Base-by-base conservation (phyloP, 1,284 basidiomycete species). In the Sphaerobolus stellatus region DNA sequence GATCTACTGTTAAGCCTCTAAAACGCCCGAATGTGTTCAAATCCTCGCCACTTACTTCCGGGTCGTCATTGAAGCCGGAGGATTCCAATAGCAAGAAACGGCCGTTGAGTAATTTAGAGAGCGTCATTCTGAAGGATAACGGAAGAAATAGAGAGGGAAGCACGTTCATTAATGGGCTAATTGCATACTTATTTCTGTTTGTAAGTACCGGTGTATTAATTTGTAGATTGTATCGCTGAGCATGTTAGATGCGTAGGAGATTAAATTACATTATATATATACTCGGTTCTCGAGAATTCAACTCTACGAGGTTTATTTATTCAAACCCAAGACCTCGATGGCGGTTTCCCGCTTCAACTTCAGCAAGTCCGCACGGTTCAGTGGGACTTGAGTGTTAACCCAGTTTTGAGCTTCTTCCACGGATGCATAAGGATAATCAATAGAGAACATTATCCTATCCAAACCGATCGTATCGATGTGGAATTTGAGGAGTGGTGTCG, bases 81-180 rank as follows among this genome's bases (percentile, higher is more conserved):
- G 31, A 30, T 31, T 16, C 29, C 30, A 45, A 30, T 18, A 36
- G 40, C 45, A 55, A 46, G 46, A 54, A 65, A 43, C 52, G 62
- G 3, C 75, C 82, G 28, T 82, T 92, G 79, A 83, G 84, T 59
- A 90, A 88, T 20, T 88, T 90, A n/a, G 93, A 96, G 71, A 77
- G 82, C 58, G 72, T 96, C 55, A 94, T 95, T 58, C 65, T 85
- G 54, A 94, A 95, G 71, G 93, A 96, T 48, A 87, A 90, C 71
- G 90, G 91, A 68, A 60, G 73, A 77, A 55, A 84, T 87, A 79
- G 86, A 87, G 58, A 71, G 81, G 56, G 82, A 84, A 36, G 59
- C n/a, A n/a, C n/a, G n/a, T n/a, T n/a, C n/a, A n/a, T n/a, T n/a
- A n/a, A n/a, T n/a, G n/a, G n/a, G n/a, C n/a, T n/a, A n/a, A n/a